Base-by-base conservation (phyloP, 2,329 filamentous ascomycete species). In the Eurotiales sp. region DNA sequence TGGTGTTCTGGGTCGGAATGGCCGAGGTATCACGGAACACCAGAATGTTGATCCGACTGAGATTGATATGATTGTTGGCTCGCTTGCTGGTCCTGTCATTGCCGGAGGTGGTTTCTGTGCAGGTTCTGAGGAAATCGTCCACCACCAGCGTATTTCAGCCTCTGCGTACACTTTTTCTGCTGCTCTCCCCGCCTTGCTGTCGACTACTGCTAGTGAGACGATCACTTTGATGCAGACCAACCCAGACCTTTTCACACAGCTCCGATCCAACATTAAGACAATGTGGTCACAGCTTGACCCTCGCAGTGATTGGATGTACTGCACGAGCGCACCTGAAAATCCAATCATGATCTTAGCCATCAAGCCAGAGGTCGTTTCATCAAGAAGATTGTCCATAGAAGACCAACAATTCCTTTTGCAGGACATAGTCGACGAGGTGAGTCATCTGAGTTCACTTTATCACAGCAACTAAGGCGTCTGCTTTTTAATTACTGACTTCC, bases 11-110 rank as follows among this genome's bases (percentile, higher is more conserved):
- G 93, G 93, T 43, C 82, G 90, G 55, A 96, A 90, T 22, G 95
- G 93, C 17, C 86, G 90, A 47, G 93, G 93, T 53, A 78, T 97
- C 34, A 97, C 93, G 0, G 95, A 99, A 74, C 89, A 92, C 5
- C 93, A 97, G 66, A 96, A 97, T 61, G 92, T 99, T 15, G 93
- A 97, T 67, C 85, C 92, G 0, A 83, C 86, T 8, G 88, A 95
- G 65, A 85, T 99, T 45, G 93, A 99, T 74, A 96, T 99, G 90
- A 92, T 99, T 59, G 82, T 97, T 47, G 93, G 95, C 39, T 95
- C 90, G 30, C 82, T 99, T 41, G 85, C 92, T 11, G 92, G 93
- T 2, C 87, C 91, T 14, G 79, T 99, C 32, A 93, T 92, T 64
- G 90, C 89, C 8, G 92, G 91, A 50, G 93, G 95, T 60, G 93